Conservation (phyloP, 495 filamentous ascomycete genomes). For the Rhypophila decipiens region DNA sequence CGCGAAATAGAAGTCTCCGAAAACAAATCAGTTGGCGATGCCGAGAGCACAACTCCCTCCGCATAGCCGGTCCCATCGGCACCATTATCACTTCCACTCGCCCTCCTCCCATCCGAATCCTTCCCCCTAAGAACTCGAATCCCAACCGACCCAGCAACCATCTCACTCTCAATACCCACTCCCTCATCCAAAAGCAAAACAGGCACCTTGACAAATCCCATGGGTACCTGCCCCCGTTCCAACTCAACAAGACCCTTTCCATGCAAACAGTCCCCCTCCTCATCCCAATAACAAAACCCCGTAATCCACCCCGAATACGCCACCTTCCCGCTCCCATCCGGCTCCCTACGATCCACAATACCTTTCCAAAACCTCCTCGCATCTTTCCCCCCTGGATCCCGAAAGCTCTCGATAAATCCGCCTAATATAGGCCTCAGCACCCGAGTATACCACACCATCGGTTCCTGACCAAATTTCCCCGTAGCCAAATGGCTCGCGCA, state of each 20-base stretch:
- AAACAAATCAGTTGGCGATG: too few relatives aligned
- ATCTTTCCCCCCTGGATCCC: slow-evolving; percentile 18
- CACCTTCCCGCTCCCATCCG: slow-evolving; percentile 29
- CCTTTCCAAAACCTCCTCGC: slow-evolving; percentile 29
- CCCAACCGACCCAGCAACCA: slow-evolving; percentile 34
- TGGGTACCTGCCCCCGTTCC: slow-evolving; percentile 21
- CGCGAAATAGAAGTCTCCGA: neutral
- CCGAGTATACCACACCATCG: slow-evolving; percentile 20
- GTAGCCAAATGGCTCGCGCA: slow-evolving; percentile 17
- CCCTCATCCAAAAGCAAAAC: slow-evolving; percentile 27
- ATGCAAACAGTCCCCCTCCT: slow-evolving; percentile 30
- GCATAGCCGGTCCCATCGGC: neutral
- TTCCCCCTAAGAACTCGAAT: slow-evolving; percentile 17
- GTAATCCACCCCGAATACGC: slow-evolving; percentile 38
- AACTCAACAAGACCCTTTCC: slow-evolving; percentile 1
- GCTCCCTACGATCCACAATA: slow-evolving; percentile 23
- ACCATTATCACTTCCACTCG: slow-evolving; percentile 5
- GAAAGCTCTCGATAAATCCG: slow-evolving; percentile 28
- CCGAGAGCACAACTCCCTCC: neutral
- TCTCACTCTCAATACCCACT: slow-evolving; percentile 25
- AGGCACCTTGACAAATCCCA: slow-evolving; percentile 31
- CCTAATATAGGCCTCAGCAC: slow-evolving; percentile 26
- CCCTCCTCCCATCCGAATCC: slow-evolving; percentile 4
- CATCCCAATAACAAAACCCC: slow-evolving; percentile 38
- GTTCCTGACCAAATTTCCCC: slow-evolving; percentile 26